phyloP scores from a whole-genome alignment of 2,329 filamentous ascomycete species.

The Alternaria rosae region DNA sequence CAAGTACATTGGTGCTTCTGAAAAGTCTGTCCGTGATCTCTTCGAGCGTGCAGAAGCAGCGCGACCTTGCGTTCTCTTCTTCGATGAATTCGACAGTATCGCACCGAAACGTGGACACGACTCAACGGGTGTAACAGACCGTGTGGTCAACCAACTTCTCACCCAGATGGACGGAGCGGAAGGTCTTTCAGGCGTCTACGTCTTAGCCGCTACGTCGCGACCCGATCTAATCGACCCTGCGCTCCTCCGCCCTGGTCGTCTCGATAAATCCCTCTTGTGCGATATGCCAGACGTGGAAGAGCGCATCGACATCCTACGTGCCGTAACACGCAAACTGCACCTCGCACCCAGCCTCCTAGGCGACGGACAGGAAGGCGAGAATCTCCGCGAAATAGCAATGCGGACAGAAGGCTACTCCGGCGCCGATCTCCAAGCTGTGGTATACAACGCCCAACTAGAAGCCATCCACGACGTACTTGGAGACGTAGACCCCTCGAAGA shows the following conservation, averaged over 20 bases:
- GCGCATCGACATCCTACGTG: constrained; percentile 84
- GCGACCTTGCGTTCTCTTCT: constrained; percentile 93
- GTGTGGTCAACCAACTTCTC: constrained; percentile 96
- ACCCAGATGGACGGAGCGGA: constrained; percentile 99
- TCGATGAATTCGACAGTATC: constrained; percentile 98
- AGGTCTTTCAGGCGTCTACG: constrained; percentile 92
- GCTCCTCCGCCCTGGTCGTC: constrained; percentile 83
- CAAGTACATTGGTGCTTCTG: constrained; percentile 97
- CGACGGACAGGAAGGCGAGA: constrained; percentile 37
- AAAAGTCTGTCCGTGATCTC: constrained; percentile 93
- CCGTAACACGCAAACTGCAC: constrained; percentile 81
- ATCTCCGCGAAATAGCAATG: constrained; percentile 75
- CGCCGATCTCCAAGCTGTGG: constrained; percentile 90
- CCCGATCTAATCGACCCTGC: constrained; percentile 97
- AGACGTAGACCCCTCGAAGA: constrained; percentile 54
- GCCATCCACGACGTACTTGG: constrained; percentile 93
- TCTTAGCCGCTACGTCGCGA: constrained; percentile 89
- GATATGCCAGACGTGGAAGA: constrained; percentile 84
- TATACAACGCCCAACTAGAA: constrained; percentile 96
- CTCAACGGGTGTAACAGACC: constrained; percentile 96
- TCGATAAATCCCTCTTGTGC: constrained; percentile 93
- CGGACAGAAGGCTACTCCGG: constrained; percentile 91
- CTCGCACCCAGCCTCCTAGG: constrained; percentile 71
- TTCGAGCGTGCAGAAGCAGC: constrained; percentile 93
- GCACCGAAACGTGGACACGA: constrained; percentile 97